Evolutionary conservation across 306 rosid genomes (phyloP), one percentile per base, ranked within the genome.

Genomic region (Boehmeria nivea): DNA sequence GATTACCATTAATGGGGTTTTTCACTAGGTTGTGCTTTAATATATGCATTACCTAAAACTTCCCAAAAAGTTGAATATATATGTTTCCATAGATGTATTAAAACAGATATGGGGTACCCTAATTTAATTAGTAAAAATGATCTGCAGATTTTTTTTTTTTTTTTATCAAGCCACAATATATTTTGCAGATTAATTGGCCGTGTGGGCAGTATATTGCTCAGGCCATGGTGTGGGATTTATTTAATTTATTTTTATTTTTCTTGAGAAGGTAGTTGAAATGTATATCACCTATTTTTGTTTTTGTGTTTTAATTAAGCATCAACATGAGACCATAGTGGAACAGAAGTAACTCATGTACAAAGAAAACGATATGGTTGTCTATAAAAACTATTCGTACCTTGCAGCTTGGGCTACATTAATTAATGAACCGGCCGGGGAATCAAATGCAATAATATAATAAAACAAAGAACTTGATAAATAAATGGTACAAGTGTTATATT

Each of bases 391-490:
- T 17, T 18, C 43, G 38, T 34, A 31, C 59, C 59, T 54, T 54
- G 3, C 15, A 51, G 56, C 7, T 33, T 34, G 44, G 27, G 10
- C 59, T 19, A 54, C 43, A 34, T 39, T 40, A 57, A 39, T 37
- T 14, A 54, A 54, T 54, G 44, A 36, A 54, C 59, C 59, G 59
- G 43, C 59, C 28, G 17, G 59, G 43, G 59, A 54, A 54, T 38
- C 37, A 16, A 57, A 25, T 37, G 14, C 6, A 12, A 40, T 15
- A 46, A 46, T 14, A 2, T 15, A 23, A 12, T 17, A 38, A 36
- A 20, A 2, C 4, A 40, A 25, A 8, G 15, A 4, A 43, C 12
- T 27, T 49, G 12, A 0, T n/a, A 31, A 31, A 31, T 6, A 31
- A 40, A n/a, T 8, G 4, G 45, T 8, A 40, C 3, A 14, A 40